Percentiles rank a stretch among this genome's conserved stretches.
Conservation (phyloP, 768 basidiomycete species). For the Cystobasidium ongulense region DNA sequence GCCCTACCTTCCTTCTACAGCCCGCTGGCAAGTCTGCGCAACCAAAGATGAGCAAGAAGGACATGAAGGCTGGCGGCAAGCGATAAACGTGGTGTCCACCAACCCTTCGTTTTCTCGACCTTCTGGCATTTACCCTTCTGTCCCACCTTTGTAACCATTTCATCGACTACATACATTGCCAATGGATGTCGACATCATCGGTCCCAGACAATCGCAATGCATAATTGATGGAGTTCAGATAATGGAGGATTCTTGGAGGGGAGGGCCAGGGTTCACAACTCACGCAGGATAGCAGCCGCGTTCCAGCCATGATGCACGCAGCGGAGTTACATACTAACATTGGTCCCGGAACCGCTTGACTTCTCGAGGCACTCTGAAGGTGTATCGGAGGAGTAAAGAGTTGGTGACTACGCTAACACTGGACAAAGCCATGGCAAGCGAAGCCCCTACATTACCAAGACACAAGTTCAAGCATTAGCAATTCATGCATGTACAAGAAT, state of each 20-base stretch:
- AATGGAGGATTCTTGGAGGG: neutral
- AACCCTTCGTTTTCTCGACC: neutral
- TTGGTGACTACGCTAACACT: conserved; percentile 31
- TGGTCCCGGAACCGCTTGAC: conserved; percentile 15
- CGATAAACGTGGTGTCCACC: conserved; percentile 15
- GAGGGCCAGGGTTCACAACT: neutral
- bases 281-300: no score
- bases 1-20: neutral
- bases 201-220: neutral
- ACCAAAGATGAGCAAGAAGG: conserved; percentile 34
- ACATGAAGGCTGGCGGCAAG: conserved; percentile 34
- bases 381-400: conserved; percentile 20
- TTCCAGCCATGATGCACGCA: neutral
- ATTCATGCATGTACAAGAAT: neutral
- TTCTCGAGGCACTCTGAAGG: conserved; percentile 23
- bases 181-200: neutral
- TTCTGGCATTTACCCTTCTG: neutral
- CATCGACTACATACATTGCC: neutral
- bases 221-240: neutral
- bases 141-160: neutral
- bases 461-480: neutral
- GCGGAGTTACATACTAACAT: neutral
- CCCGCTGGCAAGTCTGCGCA: conserved; percentile 26
- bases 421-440: conserved; percentile 34
- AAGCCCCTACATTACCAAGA: conserved; percentile 25